These are phyloP conservation scores for Cryptosporidium meleagridis DNA, from an alignment of 169 alveolate species.

Conservation along the genomic window DNA sequence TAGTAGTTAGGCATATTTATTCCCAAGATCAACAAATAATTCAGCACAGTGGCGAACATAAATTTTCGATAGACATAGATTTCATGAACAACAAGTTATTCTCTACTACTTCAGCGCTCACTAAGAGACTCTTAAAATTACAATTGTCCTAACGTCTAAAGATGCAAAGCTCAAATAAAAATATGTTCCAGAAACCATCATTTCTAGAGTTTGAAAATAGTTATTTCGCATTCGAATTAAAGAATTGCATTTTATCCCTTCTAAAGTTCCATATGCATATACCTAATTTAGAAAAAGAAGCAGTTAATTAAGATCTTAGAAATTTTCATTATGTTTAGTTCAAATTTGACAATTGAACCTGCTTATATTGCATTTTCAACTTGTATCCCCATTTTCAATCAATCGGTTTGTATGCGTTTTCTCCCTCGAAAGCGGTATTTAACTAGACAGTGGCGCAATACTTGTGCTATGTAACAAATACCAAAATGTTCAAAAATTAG, in stretches of 20 bases:
- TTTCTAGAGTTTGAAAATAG: not conserved
- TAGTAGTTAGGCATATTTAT: slow-evolving; percentile 53
- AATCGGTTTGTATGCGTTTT: not conserved
- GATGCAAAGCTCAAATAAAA: not conserved
- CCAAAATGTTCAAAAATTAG: not conserved
- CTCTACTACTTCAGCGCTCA: slow-evolving; percentile 48
- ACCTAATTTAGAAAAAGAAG: not conserved
- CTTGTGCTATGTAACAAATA: not conserved
- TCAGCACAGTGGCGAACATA: slow-evolving; percentile 51
- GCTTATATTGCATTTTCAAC: not conserved
- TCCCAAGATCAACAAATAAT: slow-evolving; percentile 43
- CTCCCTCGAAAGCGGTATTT: slow-evolving; percentile 13
- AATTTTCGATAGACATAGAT: slow-evolving; percentile 29
- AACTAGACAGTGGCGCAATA: slow-evolving; percentile 13
- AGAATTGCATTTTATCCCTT: no score
- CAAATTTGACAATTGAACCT: not conserved
- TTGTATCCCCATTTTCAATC: not conserved
- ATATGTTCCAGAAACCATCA: not conserved
- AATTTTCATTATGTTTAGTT: not conserved
- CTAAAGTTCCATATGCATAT: not conserved
- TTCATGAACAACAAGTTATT: slow-evolving; percentile 11
- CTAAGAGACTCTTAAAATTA: slow-evolving; percentile 50
- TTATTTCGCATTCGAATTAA: no score
- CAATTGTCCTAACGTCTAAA: not conserved
- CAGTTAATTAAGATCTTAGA: not conserved